These are phyloP conservation scores for Spathaspora sp. DNA, from an alignment of 1,139 yeast genomes.

Conservation along the genomic window DNA sequence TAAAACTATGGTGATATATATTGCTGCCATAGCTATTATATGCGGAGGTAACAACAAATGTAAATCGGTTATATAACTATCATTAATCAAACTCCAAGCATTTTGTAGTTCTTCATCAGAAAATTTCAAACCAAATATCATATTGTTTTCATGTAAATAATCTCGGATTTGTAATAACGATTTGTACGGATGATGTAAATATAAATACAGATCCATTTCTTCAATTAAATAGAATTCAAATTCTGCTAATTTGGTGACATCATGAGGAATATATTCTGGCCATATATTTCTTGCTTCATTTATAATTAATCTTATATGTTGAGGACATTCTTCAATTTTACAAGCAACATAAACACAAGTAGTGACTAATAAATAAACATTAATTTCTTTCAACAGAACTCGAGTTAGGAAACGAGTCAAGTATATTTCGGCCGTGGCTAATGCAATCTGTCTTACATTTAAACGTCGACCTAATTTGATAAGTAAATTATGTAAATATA, in stretches of 20 bases:
- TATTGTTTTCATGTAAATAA: conserved; percentile 32
- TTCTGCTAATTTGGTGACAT: conserved; percentile 90
- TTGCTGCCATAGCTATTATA: conserved; percentile 80
- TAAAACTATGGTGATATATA: conserved; percentile 68
- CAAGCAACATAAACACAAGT: conserved; percentile 88
- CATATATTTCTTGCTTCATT: conserved; percentile 86
- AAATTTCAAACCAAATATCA: conserved; percentile 36
- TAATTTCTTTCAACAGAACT: conserved; percentile 77
- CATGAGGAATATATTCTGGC: conserved; percentile 95
- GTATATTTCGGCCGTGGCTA: conserved; percentile 88
- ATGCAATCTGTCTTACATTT: conserved; percentile 74
- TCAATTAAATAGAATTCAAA: conserved; percentile 92
- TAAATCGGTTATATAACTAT: conserved; percentile 83
- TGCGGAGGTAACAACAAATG: conserved; percentile 87
- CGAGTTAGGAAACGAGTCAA: conserved; percentile 69
- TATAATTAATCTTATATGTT: conserved; percentile 80
- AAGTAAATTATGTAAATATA: conserved; percentile 66
- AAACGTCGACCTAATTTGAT: conserved; percentile 77
- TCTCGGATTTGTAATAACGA: conserved; percentile 63
- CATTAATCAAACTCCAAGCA: conserved; percentile 88
- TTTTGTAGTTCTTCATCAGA: conserved; percentile 76
- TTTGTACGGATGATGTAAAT: conserved; percentile 87
- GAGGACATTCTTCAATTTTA: conserved; percentile 94
- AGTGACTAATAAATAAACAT: conserved; percentile 75
- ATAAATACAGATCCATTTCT: conserved; percentile 77